phyloP scores from a whole-genome alignment of 345 rosid genomes.

The Trapa incisa region DNA sequence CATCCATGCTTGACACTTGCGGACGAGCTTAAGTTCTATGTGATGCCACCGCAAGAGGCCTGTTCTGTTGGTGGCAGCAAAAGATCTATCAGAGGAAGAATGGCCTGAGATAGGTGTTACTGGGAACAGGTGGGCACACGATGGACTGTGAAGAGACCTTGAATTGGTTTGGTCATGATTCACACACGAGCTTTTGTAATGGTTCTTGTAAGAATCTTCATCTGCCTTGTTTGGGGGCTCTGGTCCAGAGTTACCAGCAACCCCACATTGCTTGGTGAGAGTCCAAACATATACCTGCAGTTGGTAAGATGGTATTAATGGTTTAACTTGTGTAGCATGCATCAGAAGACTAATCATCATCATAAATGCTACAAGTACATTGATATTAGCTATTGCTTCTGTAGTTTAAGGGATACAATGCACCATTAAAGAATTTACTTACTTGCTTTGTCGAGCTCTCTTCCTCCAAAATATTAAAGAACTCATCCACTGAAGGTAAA shows the following conservation, averaged over 20 bases:
- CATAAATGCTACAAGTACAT: background rate
- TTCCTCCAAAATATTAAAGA: conserved; percentile 74
- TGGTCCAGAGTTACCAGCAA: conserved; percentile 77
- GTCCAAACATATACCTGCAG: conserved; percentile 55
- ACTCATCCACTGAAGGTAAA: conserved; percentile 54
- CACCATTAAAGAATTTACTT: conserved; percentile 16
- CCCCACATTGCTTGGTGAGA: conserved; percentile 58
- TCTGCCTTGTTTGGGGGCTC: conserved; percentile 47
- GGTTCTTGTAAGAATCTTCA: conserved; percentile 70
- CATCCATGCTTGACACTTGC: background rate
- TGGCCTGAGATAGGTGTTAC: background rate
- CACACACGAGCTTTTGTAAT: conserved; percentile 32
- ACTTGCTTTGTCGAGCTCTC: conserved; percentile 77
- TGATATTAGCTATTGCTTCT: background rate
- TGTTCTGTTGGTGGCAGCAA: background rate
- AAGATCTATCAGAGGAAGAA: background rate
- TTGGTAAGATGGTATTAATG: conserved; percentile 2
- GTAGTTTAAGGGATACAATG: background rate
- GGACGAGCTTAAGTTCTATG: background rate
- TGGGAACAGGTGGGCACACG: background rate
- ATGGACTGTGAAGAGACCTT: background rate
- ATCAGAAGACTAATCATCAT: background rate
- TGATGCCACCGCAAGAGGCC: background rate
- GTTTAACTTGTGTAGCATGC: too few relatives aligned
- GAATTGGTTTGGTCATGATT: background rate